Evolutionary conservation across 140 eudicot species (phyloP).

Genomic region (Cichorium intybus): DNA sequence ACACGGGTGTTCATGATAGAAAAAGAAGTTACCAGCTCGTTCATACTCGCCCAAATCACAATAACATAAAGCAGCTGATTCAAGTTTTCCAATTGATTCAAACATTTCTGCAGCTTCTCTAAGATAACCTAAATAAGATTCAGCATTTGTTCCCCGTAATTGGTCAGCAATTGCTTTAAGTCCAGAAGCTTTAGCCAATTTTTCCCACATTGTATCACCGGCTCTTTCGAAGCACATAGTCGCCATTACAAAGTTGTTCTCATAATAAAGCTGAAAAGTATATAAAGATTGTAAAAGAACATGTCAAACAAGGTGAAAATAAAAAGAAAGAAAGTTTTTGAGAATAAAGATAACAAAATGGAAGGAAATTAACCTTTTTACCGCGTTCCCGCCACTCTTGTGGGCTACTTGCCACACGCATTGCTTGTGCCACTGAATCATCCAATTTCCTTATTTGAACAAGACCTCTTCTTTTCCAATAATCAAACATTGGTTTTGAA

Average conservation of each 20-base stretch:
- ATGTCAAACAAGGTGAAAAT: neutral
- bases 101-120: slow-evolving; percentile 73
- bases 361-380: slow-evolving; percentile 46
- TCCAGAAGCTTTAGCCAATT: slow-evolving; percentile 60
- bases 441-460: slow-evolving; percentile 61
- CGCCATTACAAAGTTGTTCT: slow-evolving; percentile 77
- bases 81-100: slow-evolving; percentile 51
- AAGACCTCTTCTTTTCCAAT: slow-evolving; percentile 58
- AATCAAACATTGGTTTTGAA: slow-evolving; percentile 71
- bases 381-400: slow-evolving; percentile 78
- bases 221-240: slow-evolving; percentile 83
- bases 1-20: neutral
- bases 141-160: slow-evolving; percentile 43
- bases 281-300: neutral
- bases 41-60: slow-evolving; percentile 64
- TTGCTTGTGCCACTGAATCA: slow-evolving; percentile 62
- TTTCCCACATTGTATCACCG: slow-evolving; percentile 64
- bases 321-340: neutral
- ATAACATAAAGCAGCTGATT: slow-evolving; percentile 66
- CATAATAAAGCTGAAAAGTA: slow-evolving; percentile 54
- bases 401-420: slow-evolving; percentile 78
- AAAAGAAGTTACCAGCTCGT: slow-evolving; percentile 55
- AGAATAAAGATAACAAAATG: neutral
- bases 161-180: slow-evolving; percentile 51
- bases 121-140: slow-evolving; percentile 32